Conservation (phyloP, 2,329 filamentous ascomycete species). For the Dothideomycetidae sp. region DNA sequence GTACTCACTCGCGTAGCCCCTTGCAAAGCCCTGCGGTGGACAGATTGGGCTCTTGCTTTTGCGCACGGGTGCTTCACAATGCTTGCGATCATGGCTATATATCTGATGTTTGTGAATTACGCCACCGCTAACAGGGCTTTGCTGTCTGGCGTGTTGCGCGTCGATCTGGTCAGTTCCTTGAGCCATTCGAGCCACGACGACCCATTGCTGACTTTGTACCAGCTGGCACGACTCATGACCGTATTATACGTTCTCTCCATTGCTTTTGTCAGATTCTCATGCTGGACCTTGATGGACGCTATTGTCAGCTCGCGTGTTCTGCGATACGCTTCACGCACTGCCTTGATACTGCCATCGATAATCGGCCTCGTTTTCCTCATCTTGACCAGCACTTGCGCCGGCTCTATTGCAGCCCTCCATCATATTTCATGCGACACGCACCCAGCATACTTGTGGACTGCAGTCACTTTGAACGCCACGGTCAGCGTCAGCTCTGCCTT, state of each 20-base stretch:
- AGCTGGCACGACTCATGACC: constrained; percentile 1
- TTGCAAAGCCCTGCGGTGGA: constrained; percentile 1
- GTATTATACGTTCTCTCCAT: constrained; percentile 3
- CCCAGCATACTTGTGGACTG: constrained; percentile 16
- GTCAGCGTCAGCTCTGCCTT: not conserved
- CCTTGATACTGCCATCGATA: constrained; percentile 1
- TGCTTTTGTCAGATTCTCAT: constrained; percentile 2
- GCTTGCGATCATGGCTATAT: constrained; percentile 1
- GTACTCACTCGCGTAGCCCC: not conserved
- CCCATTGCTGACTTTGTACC: constrained; percentile 1
- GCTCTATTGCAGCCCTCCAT: too few species aligned
- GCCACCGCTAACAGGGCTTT: too few species aligned
- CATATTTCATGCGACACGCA: constrained; percentile 2
- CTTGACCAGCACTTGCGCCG: constrained; percentile 3
- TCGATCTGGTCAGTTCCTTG: not conserved
- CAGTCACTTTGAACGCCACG: constrained; percentile 3
- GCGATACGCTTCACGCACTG: not conserved
- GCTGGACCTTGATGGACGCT: constrained; percentile 1
- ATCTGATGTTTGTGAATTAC: too few species aligned
- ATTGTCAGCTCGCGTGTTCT: not conserved
- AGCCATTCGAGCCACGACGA: constrained; percentile 3
- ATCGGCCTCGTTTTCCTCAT: constrained; percentile 1
- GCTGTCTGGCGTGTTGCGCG: too few species aligned
- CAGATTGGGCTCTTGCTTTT: constrained; percentile 2
- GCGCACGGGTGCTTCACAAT: constrained; percentile 4